Evolutionary conservation across 2,329 filamentous ascomycete species (phyloP), one percentile per base, ranked within the genome.

Genomic region (Fusarium vanettenii): DNA sequence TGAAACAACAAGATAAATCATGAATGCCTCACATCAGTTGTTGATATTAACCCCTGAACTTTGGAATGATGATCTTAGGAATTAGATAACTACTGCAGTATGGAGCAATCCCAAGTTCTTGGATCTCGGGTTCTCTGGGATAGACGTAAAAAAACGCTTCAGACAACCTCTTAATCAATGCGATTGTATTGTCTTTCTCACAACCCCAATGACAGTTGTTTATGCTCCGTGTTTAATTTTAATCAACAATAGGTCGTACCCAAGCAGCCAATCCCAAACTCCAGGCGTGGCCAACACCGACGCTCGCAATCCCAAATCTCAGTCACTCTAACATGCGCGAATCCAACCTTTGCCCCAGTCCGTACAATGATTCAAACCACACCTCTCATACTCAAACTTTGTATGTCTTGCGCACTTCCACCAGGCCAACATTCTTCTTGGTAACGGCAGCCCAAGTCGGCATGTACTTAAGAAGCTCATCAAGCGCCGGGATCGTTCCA

Each of bases 361-460:
- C n/a, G 3, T 16, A 29, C 31, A 41, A 45, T 50, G 48, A 35
- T 9, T 41, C 56, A 14, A 50, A 16, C 31, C 31, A 56, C 8
- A 33, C 27, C 22, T 52, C n/a, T 11, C n/a, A 65, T 27, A 16
- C 31, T 52, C 33, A 68, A 33, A 78, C 52, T 33, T 68, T 63
- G 20, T 75, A 96, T 65, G 84, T 84, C 86, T 93, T 95, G 79
- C 87, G 92, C 25, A 94, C 95, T 81, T 97, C 94, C 33, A 97
- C 93, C 76, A 98, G 84, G 1, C 94, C 95, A 84, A 95, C 93
- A 29, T 87, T 87, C 72, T 90, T 84, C 84, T 98, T 98, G 5
- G 91, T 92, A 31, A 95, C 86, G 11, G 92, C 92, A 8, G 91
- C 91, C 97, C 97, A 99, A 6, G 87, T 85, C 1, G 97, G 97